These are phyloP conservation scores for Sporothrix brunneoviolacea DNA, from an alignment of 2,329 filamentous ascomycete genomes.

Conservation along the genomic window DNA sequence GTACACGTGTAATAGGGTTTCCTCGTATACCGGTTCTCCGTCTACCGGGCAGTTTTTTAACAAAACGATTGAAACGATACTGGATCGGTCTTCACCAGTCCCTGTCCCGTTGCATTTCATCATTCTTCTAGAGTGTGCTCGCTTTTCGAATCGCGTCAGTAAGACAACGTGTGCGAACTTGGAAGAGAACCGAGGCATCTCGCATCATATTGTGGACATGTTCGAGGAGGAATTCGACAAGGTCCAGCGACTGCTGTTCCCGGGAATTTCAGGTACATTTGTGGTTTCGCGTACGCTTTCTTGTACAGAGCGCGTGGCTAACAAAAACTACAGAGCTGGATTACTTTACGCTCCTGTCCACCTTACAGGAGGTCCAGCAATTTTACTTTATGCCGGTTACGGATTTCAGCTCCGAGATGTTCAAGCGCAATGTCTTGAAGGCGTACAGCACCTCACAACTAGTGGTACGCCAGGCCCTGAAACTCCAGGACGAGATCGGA, in stretches of 20 bases:
- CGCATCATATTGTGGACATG: slow-evolving; percentile 38
- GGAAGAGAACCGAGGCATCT: slow-evolving; percentile 39
- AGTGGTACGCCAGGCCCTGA: slow-evolving; percentile 36
- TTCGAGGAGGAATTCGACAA: slow-evolving; percentile 48
- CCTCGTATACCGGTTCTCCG: slow-evolving; percentile 39
- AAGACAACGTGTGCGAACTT: slow-evolving; percentile 42
- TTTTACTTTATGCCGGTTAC: slow-evolving; percentile 45
- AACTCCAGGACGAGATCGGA: slow-evolving; percentile 33
- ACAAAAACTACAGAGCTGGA: slow-evolving; percentile 36
- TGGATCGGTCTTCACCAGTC: slow-evolving; percentile 34
- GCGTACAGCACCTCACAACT: slow-evolving; percentile 42
- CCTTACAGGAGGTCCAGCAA: slow-evolving; percentile 46
- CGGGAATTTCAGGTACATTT: slow-evolving; percentile 38
- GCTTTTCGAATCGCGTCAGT: slow-evolving; percentile 43
- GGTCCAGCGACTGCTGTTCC: slow-evolving; percentile 39
- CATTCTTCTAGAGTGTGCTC: slow-evolving; percentile 42
- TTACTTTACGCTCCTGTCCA: slow-evolving; percentile 41
- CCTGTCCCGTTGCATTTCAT: slow-evolving; percentile 38
- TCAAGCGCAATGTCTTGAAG: slow-evolving; percentile 40
- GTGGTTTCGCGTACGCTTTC: not conserved
- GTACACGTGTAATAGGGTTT: slow-evolving; percentile 19
- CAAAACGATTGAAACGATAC: slow-evolving; percentile 40
- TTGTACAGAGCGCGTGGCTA: not conserved
- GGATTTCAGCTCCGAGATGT: slow-evolving; percentile 30
- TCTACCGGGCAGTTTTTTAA: slow-evolving; percentile 41